A percentile compares a stretch with the other conserved stretches of the same genome.
Conservation (phyloP, 2,329 filamentous ascomycete species). For the Colletotrichum tamarilloi region DNA sequence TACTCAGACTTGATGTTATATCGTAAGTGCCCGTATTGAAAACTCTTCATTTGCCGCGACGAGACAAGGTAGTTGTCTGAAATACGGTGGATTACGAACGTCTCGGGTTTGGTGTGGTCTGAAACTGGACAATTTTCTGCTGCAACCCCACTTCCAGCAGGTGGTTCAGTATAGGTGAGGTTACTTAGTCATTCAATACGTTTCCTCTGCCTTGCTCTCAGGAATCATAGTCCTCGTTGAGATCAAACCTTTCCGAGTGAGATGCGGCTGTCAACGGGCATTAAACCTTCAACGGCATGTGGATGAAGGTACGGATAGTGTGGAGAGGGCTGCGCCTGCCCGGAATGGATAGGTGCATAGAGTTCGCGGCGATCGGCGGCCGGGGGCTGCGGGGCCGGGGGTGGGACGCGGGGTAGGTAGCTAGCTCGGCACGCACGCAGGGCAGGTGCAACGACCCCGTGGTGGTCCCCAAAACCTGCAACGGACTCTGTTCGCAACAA, state of each 20-base stretch:
- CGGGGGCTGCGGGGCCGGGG: constrained; percentile 21
- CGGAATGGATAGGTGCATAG: constrained; percentile 18
- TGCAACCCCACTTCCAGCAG: not conserved
- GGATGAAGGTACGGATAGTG: not conserved
- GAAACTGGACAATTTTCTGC: not conserved
- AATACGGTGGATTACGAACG: not conserved
- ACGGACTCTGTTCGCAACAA: constrained; percentile 7
- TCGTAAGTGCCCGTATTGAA: not conserved
- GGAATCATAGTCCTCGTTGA: not conserved
- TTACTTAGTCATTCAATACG: not conserved
- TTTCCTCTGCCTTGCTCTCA: not conserved
- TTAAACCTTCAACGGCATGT: not conserved
- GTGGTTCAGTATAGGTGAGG: not conserved
- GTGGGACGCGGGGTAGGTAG: constrained; percentile 29
- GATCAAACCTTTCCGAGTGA: not conserved
- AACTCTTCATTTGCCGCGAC: not conserved
- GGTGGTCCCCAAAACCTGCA: constrained; percentile 10
- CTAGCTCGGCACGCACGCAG: constrained; percentile 12
- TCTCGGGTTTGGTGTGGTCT: not conserved
- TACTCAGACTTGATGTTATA: not conserved
- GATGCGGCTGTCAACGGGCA: not conserved
- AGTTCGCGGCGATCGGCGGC: constrained; percentile 18
- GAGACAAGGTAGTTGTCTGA: not conserved
- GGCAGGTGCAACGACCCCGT: constrained; percentile 11
- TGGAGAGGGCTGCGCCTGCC: not conserved